phyloP scores from a whole-genome alignment of 805 yeast species.

The Hanseniaspora hatyaiensis region DNA sequence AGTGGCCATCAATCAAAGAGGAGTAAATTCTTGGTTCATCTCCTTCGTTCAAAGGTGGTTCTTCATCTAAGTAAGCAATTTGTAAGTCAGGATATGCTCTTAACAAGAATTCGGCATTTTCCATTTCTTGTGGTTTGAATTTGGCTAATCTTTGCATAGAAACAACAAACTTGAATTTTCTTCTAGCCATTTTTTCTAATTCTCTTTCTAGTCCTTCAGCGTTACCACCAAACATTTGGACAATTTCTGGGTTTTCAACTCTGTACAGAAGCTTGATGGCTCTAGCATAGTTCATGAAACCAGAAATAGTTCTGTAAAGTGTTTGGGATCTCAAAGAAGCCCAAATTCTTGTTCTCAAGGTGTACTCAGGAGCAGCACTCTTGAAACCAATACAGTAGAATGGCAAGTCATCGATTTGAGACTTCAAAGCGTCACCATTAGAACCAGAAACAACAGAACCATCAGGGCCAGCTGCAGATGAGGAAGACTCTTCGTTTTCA shows the following conservation, averaged over 20 bases:
- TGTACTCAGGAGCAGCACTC: constrained; percentile 93
- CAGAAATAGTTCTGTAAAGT: constrained; percentile 89
- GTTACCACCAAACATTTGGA: constrained; percentile 97
- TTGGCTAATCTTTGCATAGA: constrained; percentile 76
- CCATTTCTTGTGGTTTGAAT: constrained; percentile 62
- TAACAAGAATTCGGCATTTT: constrained; percentile 67
- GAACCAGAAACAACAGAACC: constrained; percentile 27
- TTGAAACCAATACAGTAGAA: constrained; percentile 95
- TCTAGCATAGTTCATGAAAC: constrained; percentile 96
- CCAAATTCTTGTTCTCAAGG: constrained; percentile 94
- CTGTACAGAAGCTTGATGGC: constrained; percentile 88
- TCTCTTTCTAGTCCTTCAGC: constrained; percentile 94
- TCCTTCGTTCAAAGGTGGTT: constrained; percentile 60
- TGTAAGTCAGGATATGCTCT: constrained; percentile 77
- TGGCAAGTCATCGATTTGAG: constrained; percentile 82
- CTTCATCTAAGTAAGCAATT: constrained; percentile 91
- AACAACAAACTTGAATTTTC: constrained; percentile 70
- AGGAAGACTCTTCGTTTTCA: constrained; percentile 17
- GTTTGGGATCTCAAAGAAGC: constrained; percentile 97
- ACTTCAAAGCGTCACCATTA: constrained; percentile 59
- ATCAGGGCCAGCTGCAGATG: constrained; percentile 9
- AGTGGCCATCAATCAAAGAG: constrained; percentile 69
- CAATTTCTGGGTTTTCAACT: constrained; percentile 90
- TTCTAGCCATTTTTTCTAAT: constrained; percentile 76
- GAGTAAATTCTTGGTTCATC: constrained; percentile 64